Evolutionary conservation across 139 green algal genomes (phyloP), one percentile per base, ranked within the genome.

Genomic region (Coelastrella sp.): DNA sequence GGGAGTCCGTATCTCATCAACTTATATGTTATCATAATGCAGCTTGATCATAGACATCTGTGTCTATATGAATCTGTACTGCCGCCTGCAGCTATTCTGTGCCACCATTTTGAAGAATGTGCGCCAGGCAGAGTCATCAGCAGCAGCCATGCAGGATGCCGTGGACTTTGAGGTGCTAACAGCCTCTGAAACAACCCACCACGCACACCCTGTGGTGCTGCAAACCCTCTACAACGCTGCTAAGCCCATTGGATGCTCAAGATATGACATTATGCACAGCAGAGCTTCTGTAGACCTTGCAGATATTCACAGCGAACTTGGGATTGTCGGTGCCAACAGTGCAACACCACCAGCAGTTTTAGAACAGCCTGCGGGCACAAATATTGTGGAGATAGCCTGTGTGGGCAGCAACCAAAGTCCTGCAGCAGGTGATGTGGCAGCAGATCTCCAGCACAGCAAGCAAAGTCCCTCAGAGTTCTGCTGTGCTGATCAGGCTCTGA

Each of bases 71-170:
- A 25, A 25, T 66, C 14, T 20, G 22, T 5, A 15, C 49, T 66
- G 79, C 19, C 20, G 24, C 20, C 17, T 72, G 7, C 79, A 56
- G 78, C 6, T 73, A 8, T 87, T 87, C 27, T 87, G 82, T 73
- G 24, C 12, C 8, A 87, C 63, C 19, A 78, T 87, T 11, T 9
- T 20, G 14, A 73, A 68, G 61, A 87, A 87, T 10, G 17, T 87
- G 15, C 8, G 27, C 7, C 82, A 87, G 65, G 82, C 82, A 56
- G 27, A 70, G 56, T n/a, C 17, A n/a, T 12, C 24, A 15, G 70
- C 84, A 22, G 49, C 59, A 60, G 58, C 70, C 22, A 88, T 88
- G 84, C 84, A 65, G 25, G 49, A 56, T 15, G 49, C 27, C 58
- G 82, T 66, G 78, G 82, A 56, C 22, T 24, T 60, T 12, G n/a